phyloP scores from a whole-genome alignment of 192 early-diverging fungal genomes.

The Coemansia asiatica region DNA sequence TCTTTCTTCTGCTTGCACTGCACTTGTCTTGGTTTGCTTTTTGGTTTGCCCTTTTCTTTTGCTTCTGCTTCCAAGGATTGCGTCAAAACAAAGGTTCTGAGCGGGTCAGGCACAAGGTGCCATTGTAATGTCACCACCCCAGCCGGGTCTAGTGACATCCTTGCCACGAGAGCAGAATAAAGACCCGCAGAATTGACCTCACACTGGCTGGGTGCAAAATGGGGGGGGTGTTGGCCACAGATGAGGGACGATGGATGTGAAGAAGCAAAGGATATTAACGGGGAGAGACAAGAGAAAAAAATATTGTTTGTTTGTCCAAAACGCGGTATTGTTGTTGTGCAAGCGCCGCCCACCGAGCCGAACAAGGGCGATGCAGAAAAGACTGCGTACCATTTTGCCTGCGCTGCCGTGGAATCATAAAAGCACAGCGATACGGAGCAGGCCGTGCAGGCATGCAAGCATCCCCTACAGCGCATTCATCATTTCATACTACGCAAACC shows the following conservation, averaged over 20 bases:
- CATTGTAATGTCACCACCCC: background rate
- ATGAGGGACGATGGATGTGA: background rate
- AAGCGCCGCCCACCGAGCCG: background rate
- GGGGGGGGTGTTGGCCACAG: too few relatives aligned
- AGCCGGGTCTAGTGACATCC: background rate
- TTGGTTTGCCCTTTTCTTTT: background rate
- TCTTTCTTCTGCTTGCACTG: background rate
- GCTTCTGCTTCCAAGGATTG: too few relatives aligned
- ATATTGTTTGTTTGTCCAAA: background rate
- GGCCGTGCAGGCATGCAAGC: background rate
- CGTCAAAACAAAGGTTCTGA: too few relatives aligned
- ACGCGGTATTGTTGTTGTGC: background rate
- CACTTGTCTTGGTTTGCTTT: background rate
- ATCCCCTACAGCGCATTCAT: background rate
- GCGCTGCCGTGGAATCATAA: background rate
- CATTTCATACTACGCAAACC: background rate
- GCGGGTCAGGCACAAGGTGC: too few relatives aligned
- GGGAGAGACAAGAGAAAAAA: background rate
- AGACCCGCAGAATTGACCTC: slow-evolving; percentile 1
- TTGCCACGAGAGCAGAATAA: slow-evolving; percentile 8
- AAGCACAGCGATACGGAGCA: background rate
- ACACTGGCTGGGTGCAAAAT: too few relatives aligned
- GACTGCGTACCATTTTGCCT: background rate
- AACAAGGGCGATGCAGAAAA: background rate
- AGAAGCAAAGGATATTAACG: background rate